Conservation (phyloP, 768 basidiomycete species). For the Boletus subcaerulescens region DNA sequence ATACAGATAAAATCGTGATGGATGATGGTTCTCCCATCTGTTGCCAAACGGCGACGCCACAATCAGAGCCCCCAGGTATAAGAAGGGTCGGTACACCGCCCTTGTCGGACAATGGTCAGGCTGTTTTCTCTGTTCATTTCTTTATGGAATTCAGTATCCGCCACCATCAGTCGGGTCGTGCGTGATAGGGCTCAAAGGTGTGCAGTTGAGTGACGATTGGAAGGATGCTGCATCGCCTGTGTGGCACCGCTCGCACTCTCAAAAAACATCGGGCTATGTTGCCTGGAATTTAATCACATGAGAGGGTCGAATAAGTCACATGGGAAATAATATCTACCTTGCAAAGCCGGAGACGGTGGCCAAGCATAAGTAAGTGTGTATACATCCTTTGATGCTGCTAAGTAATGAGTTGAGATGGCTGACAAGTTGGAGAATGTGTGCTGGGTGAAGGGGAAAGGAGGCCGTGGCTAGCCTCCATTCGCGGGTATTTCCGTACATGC, state of each 20-base stretch:
- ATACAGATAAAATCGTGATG: background rate
- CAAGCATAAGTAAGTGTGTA: too few species aligned
- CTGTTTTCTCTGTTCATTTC: background rate
- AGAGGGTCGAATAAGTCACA: background rate
- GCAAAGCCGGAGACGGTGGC: background rate
- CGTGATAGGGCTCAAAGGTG: background rate
- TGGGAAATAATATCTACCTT: background rate
- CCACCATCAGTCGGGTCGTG: background rate
- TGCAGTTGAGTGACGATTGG: background rate
- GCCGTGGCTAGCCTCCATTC: background rate
- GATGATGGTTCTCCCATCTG: constrained; percentile 4
- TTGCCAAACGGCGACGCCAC: constrained; percentile 11
- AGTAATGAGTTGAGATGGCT: background rate
- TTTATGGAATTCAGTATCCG: background rate
- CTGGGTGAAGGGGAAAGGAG: background rate
- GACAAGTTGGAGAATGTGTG: background rate
- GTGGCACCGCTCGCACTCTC: background rate
- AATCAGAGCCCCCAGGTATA: constrained; percentile 4
- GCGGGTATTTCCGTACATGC: constrained; percentile 18
- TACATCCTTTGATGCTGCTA: background rate
- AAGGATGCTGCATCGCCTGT: background rate
- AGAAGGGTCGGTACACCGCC: background rate
- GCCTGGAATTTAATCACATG: background rate
- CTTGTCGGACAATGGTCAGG: background rate
- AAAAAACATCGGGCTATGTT: background rate